Percentiles rank a stretch among this genome's conserved stretches.
Conservation (phyloP, 495 filamentous ascomycete genomes). For the Talaromyces wortmannii region DNA sequence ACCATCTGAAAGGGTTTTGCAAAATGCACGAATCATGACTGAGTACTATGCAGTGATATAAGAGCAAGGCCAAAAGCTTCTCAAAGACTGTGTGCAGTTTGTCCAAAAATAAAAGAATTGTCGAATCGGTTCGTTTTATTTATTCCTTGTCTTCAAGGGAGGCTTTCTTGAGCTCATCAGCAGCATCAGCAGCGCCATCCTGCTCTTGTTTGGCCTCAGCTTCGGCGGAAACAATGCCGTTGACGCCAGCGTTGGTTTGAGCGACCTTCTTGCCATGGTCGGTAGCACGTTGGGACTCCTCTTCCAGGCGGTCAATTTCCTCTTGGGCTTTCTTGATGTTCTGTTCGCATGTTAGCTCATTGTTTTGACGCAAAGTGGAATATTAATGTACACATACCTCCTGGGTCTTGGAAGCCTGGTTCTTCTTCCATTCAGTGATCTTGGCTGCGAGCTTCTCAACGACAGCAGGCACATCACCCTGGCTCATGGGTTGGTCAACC, state of each 20-base stretch:
- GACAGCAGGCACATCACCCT: conserved; percentile 67
- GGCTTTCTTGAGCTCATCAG: conserved; percentile 52
- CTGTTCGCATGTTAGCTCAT: conserved; percentile 30
- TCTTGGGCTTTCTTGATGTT: conserved; percentile 67
- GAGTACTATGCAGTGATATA: neutral
- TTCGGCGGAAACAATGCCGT: conserved; percentile 43
- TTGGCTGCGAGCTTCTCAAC: conserved; percentile 89
- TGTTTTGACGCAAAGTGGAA: neutral
- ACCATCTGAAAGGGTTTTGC: neutral
- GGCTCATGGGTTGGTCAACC: conserved; percentile 79
- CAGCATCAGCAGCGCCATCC: conserved; percentile 48
- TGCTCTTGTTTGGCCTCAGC: conserved; percentile 52
- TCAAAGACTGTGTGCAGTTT: neutral
- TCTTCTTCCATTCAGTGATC: conserved; percentile 84
- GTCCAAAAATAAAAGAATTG: neutral
- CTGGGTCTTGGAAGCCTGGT: conserved; percentile 85
- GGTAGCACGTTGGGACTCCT: conserved; percentile 30
- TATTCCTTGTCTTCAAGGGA: conserved; percentile 49
- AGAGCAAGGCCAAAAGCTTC: neutral
- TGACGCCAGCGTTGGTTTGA: conserved; percentile 38
- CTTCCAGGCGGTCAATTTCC: conserved; percentile 59
- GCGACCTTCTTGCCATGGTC: conserved; percentile 48
- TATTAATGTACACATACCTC: conserved; percentile 52
- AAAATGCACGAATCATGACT: neutral
- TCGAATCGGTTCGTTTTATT: neutral